Conservation (phyloP, 805 yeast genomes). For the Starmera quercuum region DNA sequence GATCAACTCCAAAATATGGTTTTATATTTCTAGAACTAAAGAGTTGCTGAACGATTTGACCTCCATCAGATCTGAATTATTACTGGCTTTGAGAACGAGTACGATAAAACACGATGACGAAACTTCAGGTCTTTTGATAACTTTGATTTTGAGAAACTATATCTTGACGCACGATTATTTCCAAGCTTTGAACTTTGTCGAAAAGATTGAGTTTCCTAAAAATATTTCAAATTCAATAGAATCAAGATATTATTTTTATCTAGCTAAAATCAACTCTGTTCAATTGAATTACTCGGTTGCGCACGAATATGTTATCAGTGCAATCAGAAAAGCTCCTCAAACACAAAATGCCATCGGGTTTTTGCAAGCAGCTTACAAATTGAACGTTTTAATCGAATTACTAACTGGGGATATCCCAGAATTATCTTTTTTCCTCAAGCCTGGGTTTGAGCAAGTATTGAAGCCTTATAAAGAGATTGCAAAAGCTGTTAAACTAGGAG, state of each 20-base stretch:
- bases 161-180: conserved; percentile 70
- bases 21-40: conserved; percentile 71
- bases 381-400: conserved; percentile 81
- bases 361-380: conserved; percentile 81
- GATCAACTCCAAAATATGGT: conserved; percentile 88
- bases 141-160: conserved; percentile 79
- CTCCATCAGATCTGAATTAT: conserved; percentile 60
- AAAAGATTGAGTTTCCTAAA: conserved; percentile 83
- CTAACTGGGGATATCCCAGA: conserved; percentile 97
- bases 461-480: conserved; percentile 82
- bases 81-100: conserved; percentile 76
- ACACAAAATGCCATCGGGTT: conserved; percentile 80
- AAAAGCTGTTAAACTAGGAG: conserved; percentile 89
- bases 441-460: conserved; percentile 49
- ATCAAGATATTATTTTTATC: conserved; percentile 85
- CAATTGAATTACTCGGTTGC: conserved; percentile 91
- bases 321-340: conserved; percentile 94
- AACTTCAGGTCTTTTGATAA: conserved; percentile 80
- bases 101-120: conserved; percentile 89
- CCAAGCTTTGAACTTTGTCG: conserved; percentile 83
- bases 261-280: conserved; percentile 85
- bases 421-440: conserved; percentile 67
- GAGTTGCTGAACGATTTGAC: conserved; percentile 51
- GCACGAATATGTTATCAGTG: conserved; percentile 84
- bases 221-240: conserved; percentile 80